phyloP scores from a whole-genome alignment of 257 asterid species.

The Ilex asprella region DNA sequence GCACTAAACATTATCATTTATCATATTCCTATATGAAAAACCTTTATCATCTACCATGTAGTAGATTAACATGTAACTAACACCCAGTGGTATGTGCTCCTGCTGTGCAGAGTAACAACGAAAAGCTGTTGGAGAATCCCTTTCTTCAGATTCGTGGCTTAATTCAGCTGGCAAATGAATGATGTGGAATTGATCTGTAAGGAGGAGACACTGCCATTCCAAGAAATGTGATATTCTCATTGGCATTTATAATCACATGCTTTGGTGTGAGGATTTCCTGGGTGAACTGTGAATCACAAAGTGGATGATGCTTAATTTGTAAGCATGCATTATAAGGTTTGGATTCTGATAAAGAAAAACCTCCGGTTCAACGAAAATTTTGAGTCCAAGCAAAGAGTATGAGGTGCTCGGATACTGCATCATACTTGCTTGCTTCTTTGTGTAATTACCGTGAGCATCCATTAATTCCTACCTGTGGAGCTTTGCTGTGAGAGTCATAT shows the following conservation, averaged over 20 bases:
- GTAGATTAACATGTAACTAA: constrained; percentile 11
- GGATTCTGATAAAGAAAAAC: not conserved
- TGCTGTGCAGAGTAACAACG: constrained; percentile 90
- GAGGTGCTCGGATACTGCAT: not conserved
- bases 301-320: not conserved
- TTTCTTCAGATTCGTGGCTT: constrained; percentile 99
- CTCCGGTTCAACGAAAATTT: not conserved
- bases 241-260: not conserved
- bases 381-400: not conserved
- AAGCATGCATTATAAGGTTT: too few relatives aligned
- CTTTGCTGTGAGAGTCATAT: not conserved
- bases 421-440: not conserved
- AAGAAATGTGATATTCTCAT: constrained; percentile 7
- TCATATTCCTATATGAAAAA: too few relatives aligned
- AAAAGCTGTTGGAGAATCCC: constrained; percentile 96
- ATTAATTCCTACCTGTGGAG: not conserved
- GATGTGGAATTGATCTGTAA: constrained; percentile 20
- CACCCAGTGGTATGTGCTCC: constrained; percentile 23
- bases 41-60: not conserved
- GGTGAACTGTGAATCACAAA: not conserved
- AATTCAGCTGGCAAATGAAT: constrained; percentile 73
- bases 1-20: too few relatives aligned
- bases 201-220: constrained; percentile 11
- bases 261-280: not conserved
- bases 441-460: not conserved